Percentiles rank a stretch among this genome's conserved stretches.
Evolutionary conservation across 1,139 yeast genomes (phyloP).

Genomic region (Torulaspora pretoriensis): DNA sequence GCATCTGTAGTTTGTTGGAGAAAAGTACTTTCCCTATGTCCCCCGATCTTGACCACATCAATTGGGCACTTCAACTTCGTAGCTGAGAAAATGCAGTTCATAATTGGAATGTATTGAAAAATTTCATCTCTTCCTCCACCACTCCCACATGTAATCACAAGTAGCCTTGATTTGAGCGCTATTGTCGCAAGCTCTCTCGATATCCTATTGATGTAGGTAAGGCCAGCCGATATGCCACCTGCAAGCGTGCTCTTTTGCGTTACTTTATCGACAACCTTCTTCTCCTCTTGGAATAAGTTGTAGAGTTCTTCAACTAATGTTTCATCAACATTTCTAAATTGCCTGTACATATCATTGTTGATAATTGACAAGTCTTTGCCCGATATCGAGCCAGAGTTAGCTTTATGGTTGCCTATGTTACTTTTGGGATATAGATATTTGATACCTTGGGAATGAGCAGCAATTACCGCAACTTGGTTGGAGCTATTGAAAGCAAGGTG

Average conservation of each 20-base stretch:
- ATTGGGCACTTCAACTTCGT: slow-evolving; percentile 87
- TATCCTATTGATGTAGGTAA: slow-evolving; percentile 73
- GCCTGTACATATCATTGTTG: slow-evolving; percentile 70
- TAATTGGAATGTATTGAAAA: slow-evolving; percentile 81
- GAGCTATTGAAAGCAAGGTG: slow-evolving; percentile 83
- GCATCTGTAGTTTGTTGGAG: slow-evolving; percentile 96
- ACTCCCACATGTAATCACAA: slow-evolving; percentile 49
- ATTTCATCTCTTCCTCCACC: slow-evolving; percentile 76
- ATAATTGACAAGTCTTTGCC: slow-evolving; percentile 30
- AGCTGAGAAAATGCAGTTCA: slow-evolving; percentile 96
- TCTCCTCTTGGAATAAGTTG: slow-evolving; percentile 39
- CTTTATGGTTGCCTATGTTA: slow-evolving; percentile 11
- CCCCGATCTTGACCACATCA: slow-evolving; percentile 82
- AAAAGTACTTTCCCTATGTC: slow-evolving; percentile 61
- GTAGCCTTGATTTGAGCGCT: slow-evolving; percentile 62
- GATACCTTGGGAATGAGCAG: slow-evolving; percentile 71
- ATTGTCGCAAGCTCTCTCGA: slow-evolving; percentile 46
- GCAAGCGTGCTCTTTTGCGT: slow-evolving; percentile 50
- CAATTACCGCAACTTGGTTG: slow-evolving; percentile 78
- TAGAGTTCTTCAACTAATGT: slow-evolving; percentile 62
- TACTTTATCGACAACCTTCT: slow-evolving; percentile 23
- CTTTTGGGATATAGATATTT: slow-evolving; percentile 63
- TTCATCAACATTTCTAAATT: slow-evolving; percentile 78
- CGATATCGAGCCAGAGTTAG: slow-evolving; percentile 13
- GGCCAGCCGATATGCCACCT: slow-evolving; percentile 66